phyloP scores from a whole-genome alignment of 2,329 filamentous ascomycete genomes.

The Alternaria novae-zelandiae region DNA sequence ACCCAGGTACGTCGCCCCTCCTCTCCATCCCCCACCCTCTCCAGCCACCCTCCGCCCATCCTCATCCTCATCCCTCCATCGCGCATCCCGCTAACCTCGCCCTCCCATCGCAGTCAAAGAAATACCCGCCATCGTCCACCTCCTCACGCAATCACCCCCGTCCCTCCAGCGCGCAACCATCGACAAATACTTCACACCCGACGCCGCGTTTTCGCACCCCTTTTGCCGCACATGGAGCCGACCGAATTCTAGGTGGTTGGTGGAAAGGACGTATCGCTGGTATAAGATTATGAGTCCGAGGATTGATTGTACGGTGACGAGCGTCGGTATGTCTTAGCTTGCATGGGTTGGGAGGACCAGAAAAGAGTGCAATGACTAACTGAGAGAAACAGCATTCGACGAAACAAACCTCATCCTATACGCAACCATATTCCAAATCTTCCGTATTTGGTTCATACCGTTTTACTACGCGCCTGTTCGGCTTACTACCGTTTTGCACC shows the following conservation, averaged over 20 bases:
- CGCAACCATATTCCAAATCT: conserved; percentile 74
- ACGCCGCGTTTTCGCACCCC: conserved; percentile 78
- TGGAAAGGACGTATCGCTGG: conserved; percentile 71
- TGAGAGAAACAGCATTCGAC: conserved; percentile 66
- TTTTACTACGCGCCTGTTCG: conserved; percentile 72
- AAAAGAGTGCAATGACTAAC: neutral
- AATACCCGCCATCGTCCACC: conserved; percentile 69
- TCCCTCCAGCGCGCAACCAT: conserved; percentile 70
- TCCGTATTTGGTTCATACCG: conserved; percentile 78
- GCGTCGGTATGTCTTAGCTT: no score
- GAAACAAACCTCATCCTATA: conserved; percentile 71
- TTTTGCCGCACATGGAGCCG: conserved; percentile 72
- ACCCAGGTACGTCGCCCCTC: conserved; percentile 31
- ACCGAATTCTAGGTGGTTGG: conserved; percentile 68
- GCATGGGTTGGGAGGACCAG: no score
- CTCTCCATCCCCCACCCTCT: neutral
- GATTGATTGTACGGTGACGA: conserved; percentile 71
- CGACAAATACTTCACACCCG: conserved; percentile 73
- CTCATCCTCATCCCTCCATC: no score
- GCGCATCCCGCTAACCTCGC: neutral
- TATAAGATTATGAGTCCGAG: conserved; percentile 82
- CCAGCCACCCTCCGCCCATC: neutral
- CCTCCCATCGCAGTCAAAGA: conserved; percentile 56
- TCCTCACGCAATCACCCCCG: conserved; percentile 71
- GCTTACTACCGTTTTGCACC: conserved; percentile 71